Evolutionary conservation across 495 filamentous ascomycete genomes (phyloP), one percentile per base, ranked within the genome.

Genomic region (Apiosordaria backusii): DNA sequence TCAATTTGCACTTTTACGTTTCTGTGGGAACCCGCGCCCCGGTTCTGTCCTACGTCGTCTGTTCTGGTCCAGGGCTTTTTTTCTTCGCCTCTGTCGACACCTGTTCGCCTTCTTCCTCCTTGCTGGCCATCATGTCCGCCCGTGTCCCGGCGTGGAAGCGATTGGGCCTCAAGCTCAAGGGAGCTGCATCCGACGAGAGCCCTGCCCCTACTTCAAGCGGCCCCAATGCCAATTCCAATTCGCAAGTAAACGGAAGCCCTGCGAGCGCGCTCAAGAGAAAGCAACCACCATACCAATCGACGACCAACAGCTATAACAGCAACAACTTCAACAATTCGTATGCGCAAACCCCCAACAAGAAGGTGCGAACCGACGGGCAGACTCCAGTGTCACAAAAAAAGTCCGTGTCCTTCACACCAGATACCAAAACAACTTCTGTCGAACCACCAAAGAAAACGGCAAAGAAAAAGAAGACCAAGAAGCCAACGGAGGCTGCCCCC

Each of bases 331-430:
- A 65, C 63, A 35, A 62, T 67, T 35, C 68, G 62, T 66, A 71
- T 62, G 67, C 68, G 61, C 76, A 76, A 22, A 74, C 76, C 6
- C 72, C 74, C 58, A 68, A 70, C 67, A 79, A 78, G 67, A 71
- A 65, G 58, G 24, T 61, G 9, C 71, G 76, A 13, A 62, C 54
- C 15, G 72, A 76, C 27, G 68, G 70, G 1, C 61, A 60, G 15
- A 64, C 67, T 4, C 40, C 65, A 9, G 63, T 35, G 22, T 64
- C 67, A 7, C 59, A 76, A 58, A 77, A 76, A 58, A 96, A 94
- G 77, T 88, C 89, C 1, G 92, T 96, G 25, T 86, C 90, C 9
- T 97, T 96, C 72, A 86, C 89, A 0, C 80, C 87, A 23, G 89
- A 89, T 29, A 91, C 92, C 76, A 82, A 79, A 45, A 76, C 83